These are phyloP conservation scores for Eimeria zaria DNA, from an alignment of 169 alveolate genomes.

Conservation along the genomic window DNA sequence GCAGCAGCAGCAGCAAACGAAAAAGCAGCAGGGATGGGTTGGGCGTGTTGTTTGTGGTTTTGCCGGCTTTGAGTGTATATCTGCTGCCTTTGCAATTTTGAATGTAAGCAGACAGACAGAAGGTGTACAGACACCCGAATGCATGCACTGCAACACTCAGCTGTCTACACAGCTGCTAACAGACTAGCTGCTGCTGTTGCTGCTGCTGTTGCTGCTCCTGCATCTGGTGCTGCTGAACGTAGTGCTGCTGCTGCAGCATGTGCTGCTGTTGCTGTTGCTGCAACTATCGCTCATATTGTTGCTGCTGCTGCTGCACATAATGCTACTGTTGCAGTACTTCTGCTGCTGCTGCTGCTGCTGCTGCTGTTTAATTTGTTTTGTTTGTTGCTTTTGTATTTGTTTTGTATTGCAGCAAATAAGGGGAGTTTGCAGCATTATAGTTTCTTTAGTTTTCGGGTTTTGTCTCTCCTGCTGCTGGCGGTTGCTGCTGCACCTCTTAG, in stretches of 20 bases:
- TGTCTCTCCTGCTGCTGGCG: background rate
- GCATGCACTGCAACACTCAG: background rate
- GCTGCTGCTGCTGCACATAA: background rate
- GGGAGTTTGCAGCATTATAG: background rate
- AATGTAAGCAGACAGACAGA: background rate
- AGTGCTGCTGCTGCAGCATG: slow-evolving; percentile 14
- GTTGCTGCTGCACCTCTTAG: background rate
- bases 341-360: background rate
- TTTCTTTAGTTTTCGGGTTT: background rate
- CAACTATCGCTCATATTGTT: background rate
- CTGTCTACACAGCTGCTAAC: background rate
- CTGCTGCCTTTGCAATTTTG: background rate
- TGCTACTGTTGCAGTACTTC: background rate
- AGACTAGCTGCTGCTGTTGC: too few species aligned
- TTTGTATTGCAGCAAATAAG: background rate
- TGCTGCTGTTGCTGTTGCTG: too few species aligned
- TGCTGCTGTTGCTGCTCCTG: too few species aligned
- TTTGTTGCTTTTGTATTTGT: background rate
- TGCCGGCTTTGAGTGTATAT: background rate
- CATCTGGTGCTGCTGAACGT: too few species aligned
- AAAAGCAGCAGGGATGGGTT: background rate
- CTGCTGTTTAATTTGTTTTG: background rate
- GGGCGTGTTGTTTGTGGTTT: background rate
- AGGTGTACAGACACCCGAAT: background rate
- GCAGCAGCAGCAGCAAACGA: background rate